Evolutionary conservation across 768 basidiomycete genomes (phyloP).

Genomic region (Amanita jacksonii): DNA sequence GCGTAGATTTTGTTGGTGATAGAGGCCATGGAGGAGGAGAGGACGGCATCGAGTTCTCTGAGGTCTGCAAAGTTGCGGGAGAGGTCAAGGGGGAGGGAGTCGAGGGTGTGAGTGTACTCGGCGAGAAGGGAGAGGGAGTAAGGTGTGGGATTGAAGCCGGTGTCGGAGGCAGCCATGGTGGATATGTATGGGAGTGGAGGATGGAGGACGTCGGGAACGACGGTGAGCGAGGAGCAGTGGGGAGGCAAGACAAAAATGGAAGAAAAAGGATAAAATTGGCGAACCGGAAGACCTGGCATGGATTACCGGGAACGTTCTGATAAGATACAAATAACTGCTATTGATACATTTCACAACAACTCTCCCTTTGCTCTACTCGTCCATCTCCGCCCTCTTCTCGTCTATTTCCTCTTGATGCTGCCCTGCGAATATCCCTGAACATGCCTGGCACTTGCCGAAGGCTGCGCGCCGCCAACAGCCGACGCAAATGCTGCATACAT

Average conservation of each 20-base stretch:
- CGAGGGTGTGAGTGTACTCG: constrained; percentile 88
- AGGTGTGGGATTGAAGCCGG: constrained; percentile 30
- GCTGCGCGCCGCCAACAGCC: neutral
- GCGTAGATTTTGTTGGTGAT: constrained; percentile 73
- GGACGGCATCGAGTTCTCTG: constrained; percentile 95
- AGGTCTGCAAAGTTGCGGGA: constrained; percentile 93
- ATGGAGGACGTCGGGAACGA: neutral
- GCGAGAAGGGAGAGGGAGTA: constrained; percentile 63
- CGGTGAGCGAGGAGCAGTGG: neutral
- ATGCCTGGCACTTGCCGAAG: neutral
- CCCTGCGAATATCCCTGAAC: neutral
- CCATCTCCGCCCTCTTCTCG: too few species aligned
- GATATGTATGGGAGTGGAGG: neutral
- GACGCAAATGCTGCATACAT: constrained; percentile 46
- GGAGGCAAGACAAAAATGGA: too few species aligned
- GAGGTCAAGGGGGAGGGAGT: constrained; percentile 88
- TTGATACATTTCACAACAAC: constrained; percentile 10
- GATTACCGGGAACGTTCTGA: too few species aligned
- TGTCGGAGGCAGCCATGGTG: constrained; percentile 19
- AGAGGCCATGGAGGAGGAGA: constrained; percentile 76
- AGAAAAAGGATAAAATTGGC: too few species aligned
- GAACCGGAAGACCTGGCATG: too few species aligned
- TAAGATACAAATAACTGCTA: constrained; percentile 18
- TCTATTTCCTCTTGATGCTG: too few species aligned
- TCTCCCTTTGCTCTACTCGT: constrained; percentile 13